These are phyloP conservation scores for Phytophthora europaea DNA, from an alignment of 352 stramenopile species.

Conservation along the genomic window DNA sequence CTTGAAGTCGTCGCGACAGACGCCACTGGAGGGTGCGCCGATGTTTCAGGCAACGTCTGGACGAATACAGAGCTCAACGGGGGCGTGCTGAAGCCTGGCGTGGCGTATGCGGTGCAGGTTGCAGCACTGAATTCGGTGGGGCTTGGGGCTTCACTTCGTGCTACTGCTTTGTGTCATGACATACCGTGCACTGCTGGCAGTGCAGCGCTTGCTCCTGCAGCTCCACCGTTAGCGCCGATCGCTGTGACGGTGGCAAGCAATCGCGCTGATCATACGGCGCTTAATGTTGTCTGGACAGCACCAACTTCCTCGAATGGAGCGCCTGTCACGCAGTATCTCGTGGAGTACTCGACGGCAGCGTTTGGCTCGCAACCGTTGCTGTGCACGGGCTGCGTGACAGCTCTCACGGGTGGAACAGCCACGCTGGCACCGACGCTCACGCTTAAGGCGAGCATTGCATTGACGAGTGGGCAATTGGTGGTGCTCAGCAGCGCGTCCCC, in stretches of 20 bases:
- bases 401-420: constrained; percentile 43
- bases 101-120: constrained; percentile 92
- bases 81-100: constrained; percentile 77
- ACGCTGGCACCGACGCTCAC: constrained; percentile 37
- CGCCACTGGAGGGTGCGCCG: constrained; percentile 62
- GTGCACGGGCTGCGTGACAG: constrained; percentile 61
- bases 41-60: constrained; percentile 68
- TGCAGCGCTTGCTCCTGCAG: constrained; percentile 56
- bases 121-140: constrained; percentile 91
- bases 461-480: constrained; percentile 54
- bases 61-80: constrained; percentile 83
- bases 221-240: constrained; percentile 76
- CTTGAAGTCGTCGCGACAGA: constrained; percentile 64
- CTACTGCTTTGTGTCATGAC: constrained; percentile 64
- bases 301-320: constrained; percentile 76
- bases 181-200: constrained; percentile 55
- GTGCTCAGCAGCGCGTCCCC: constrained; percentile 54
- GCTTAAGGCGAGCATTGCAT: constrained; percentile 39
- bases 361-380: constrained; percentile 49
- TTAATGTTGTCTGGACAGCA: constrained; percentile 91
- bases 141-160: constrained; percentile 58
- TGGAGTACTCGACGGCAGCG: constrained; percentile 87
- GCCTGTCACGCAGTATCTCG: constrained; percentile 69
- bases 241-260: constrained; percentile 89
- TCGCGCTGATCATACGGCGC: constrained; percentile 66